Conservation (phyloP, 768 basidiomycete species). For the Naematelia encephala region DNA sequence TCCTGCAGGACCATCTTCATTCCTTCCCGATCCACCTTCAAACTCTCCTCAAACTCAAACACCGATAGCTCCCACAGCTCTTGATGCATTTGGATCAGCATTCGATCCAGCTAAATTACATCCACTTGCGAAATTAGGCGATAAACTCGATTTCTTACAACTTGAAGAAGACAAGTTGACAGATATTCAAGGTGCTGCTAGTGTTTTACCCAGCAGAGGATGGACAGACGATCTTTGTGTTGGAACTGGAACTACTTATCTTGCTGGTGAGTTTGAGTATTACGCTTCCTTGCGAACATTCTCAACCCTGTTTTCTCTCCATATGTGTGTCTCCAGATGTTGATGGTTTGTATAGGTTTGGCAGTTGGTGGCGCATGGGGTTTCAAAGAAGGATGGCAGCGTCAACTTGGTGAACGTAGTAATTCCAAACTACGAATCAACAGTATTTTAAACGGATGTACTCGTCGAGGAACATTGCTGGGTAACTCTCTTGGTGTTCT, state of each 20-base stretch:
- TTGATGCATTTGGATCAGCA: slow-evolving; percentile 72
- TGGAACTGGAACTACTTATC: slow-evolving; percentile 98
- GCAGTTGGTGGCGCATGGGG: slow-evolving; percentile 94
- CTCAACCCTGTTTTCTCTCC: slow-evolving; percentile 52
- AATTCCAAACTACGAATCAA: slow-evolving; percentile 77
- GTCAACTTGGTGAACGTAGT: slow-evolving; percentile 56
- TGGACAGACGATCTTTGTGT: slow-evolving; percentile 99
- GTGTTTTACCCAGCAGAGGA: slow-evolving; percentile 89
- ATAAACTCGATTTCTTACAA: slow-evolving; percentile 90
- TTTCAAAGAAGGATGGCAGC: slow-evolving; percentile 82
- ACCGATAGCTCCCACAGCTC: slow-evolving; percentile 62
- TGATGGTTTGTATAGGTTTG: slow-evolving; percentile 71
- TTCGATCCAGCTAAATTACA: slow-evolving; percentile 92
- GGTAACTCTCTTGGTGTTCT: slow-evolving; percentile 97
- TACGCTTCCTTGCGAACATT: slow-evolving; percentile 49
- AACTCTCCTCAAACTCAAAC: slow-evolving; percentile 7
- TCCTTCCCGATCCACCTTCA: slow-evolving; percentile 7
- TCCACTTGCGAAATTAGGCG: slow-evolving; percentile 87
- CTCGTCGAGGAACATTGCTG: slow-evolving; percentile 92
- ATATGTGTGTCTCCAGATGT: no score
- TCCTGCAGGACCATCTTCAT: slow-evolving; percentile 8
- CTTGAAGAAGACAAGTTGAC: slow-evolving; percentile 95
- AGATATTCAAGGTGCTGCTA: slow-evolving; percentile 81
- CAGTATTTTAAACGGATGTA: slow-evolving; percentile 92
- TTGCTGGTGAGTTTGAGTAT: slow-evolving; percentile 91